Evolutionary conservation across 345 rosid species (phyloP).

Genomic region (Microcos paniculata): DNA sequence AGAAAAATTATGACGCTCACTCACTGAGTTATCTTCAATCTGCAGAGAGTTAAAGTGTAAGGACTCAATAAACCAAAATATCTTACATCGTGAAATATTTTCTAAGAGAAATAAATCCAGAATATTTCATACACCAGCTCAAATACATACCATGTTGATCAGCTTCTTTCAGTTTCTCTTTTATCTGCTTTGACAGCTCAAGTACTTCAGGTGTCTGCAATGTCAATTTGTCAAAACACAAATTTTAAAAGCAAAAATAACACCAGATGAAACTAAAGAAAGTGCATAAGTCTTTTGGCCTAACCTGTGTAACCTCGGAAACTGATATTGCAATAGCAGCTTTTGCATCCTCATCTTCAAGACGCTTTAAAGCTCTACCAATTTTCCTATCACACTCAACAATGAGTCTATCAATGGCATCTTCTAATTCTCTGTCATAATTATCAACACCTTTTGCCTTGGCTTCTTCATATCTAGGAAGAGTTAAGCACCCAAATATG

Average conservation of each 20-base stretch:
- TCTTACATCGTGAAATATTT: no score
- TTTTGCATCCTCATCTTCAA: constrained; percentile 99
- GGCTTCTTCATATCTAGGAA: constrained; percentile 80
- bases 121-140: neutral
- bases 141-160: constrained; percentile 65
- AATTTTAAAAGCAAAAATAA: neutral
- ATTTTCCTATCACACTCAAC: constrained; percentile 98
- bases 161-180: constrained; percentile 92
- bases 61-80: neutral
- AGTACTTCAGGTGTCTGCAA: constrained; percentile 74
- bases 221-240: constrained; percentile 2
- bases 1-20: no score
- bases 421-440: constrained; percentile 95
- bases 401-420: constrained; percentile 89
- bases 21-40: no score
- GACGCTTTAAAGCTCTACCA: constrained; percentile 94
- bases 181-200: constrained; percentile 88
- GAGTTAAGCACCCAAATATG: constrained; percentile 31
- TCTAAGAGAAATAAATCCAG: no score
- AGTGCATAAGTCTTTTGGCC: neutral
- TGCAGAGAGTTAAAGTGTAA: neutral
- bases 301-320: constrained; percentile 95
- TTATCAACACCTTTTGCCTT: constrained; percentile 76
- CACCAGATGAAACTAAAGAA: neutral
- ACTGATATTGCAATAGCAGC: constrained; percentile 99